These are phyloP conservation scores for Graphilbum sp. DNA, from an alignment of 2,329 filamentous ascomycete species.

Conservation along the genomic window DNA sequence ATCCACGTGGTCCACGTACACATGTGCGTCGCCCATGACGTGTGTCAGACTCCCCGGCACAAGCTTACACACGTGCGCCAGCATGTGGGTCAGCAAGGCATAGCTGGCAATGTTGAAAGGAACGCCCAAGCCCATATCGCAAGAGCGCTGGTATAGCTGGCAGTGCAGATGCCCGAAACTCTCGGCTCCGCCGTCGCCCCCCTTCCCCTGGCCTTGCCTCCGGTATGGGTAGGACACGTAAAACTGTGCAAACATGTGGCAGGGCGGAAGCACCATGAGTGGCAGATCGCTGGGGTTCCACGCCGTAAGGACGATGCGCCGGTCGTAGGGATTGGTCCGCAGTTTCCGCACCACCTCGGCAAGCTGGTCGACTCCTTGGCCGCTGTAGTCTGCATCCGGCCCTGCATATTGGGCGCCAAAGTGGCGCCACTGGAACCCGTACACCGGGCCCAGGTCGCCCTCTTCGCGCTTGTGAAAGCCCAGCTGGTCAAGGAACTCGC, in stretches of 20 bases:
- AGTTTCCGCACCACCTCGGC: constrained; percentile 81
- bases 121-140: constrained; percentile 93
- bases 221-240: constrained; percentile 79
- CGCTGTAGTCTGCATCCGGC: constrained; percentile 63
- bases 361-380: constrained; percentile 84
- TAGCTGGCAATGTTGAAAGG: constrained; percentile 98
- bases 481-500: constrained; percentile 74
- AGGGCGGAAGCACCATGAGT: constrained; percentile 85
- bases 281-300: constrained; percentile 84
- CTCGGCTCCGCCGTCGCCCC: constrained; percentile 20
- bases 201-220: too few species aligned
- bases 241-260: constrained; percentile 96
- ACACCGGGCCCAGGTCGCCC: constrained; percentile 87
- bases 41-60: constrained; percentile 79
- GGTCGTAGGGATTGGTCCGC: constrained; percentile 67
- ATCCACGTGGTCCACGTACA: constrained; percentile 85
- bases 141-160: constrained; percentile 81
- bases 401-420: constrained; percentile 86
- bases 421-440: constrained; percentile 98
- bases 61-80: constrained; percentile 73
- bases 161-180: constrained; percentile 72
- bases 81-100: constrained; percentile 85
- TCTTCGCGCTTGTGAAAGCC: constrained; percentile 67
- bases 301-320: constrained; percentile 75
- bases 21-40: constrained; percentile 95